Evolutionary conservation across 495 filamentous ascomycete species (phyloP), one percentile per base, ranked within the genome.

Genomic region (Penicillium paxilli): DNA sequence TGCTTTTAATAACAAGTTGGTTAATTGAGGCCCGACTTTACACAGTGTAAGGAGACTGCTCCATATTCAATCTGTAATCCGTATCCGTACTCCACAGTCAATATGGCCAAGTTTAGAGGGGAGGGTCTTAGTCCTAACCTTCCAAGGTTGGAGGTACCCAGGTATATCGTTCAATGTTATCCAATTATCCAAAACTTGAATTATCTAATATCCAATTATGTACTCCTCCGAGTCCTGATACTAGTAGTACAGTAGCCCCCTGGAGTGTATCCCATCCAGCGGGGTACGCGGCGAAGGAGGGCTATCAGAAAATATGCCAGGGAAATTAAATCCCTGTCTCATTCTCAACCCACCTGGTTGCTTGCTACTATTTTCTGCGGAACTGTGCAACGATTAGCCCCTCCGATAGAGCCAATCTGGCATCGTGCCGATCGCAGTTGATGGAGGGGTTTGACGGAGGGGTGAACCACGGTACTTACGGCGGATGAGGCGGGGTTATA

Each of bases 391-490:
- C 59, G 26, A 51, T n/a, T 23, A n/a, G 40, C 20, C 52, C 38
- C n/a, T n/a, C n/a, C 23, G 30, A 44, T 47, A 19, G 21, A 49
- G 42, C 32, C 51, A 51, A 59, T 55, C 52, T 55, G 16, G 30
- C 30, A 53, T 53, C 30, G 44, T 63, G 52, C 38, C 60, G 56
- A 57, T 59, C 57, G 53, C 48, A 45, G 57, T 32, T 42, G 41
- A 52, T 45, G 44, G 24, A 48, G 60, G 54, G 60, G 60, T 51
- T 57, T 54, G 52, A 44, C 44, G 47, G 40, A 45, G 54, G 55
- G 22, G 48, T 47, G 55, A 62, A 62, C 59, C 59, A 62, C 57
- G 59, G 59, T 62, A 42, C 38, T 14, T n/a, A 12, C 33, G 14
- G 38, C 49, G 47, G 38, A 42, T 42, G 38, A 37, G 33, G 38